phyloP scores from a whole-genome alignment of 2,329 filamentous ascomycete species.

The Ilyonectria robusta region DNA sequence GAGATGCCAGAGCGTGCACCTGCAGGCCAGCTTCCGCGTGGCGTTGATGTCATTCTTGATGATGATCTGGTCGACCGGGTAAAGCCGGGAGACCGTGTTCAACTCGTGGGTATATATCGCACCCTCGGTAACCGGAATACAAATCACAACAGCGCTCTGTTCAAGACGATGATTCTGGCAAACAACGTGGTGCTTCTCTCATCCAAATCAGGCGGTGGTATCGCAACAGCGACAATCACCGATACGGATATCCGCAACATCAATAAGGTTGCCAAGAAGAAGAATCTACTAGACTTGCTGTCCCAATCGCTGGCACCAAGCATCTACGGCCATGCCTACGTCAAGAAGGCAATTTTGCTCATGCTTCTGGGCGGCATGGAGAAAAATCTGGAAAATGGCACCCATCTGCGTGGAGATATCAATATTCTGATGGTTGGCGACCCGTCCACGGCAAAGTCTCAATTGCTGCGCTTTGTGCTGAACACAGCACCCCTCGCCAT shows the following conservation, averaged over 20 bases:
- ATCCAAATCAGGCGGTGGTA: constrained; percentile 94
- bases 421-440: constrained; percentile 99
- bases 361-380: constrained; percentile 97
- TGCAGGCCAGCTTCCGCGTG: constrained; percentile 92
- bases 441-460: constrained; percentile 98
- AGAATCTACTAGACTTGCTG: constrained; percentile 90
- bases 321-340: constrained; percentile 96
- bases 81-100: constrained; percentile 95
- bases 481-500: constrained; percentile 98
- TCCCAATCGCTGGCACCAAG: constrained; percentile 96
- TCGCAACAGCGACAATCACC: constrained; percentile 92
- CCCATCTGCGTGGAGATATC: constrained; percentile 97
- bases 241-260: constrained; percentile 99
- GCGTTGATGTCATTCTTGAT: constrained; percentile 96
- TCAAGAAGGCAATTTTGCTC: constrained; percentile 96
- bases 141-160: constrained; percentile 89
- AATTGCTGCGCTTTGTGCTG: constrained; percentile 94
- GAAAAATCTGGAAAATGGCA: constrained; percentile 98
- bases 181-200: constrained; percentile 97
- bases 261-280: constrained; percentile 96
- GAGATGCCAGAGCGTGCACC: constrained; percentile 99
- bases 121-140: constrained; percentile 96
- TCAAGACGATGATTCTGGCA: constrained; percentile 93
- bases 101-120: constrained; percentile 95
- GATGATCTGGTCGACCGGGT: constrained; percentile 95